Percentiles rank a stretch among this genome's conserved stretches.
These are phyloP conservation scores for Climacium dendroides DNA, from an alignment of 225 moss, liverwort and hornwort genomes.

Conservation along the genomic window DNA sequence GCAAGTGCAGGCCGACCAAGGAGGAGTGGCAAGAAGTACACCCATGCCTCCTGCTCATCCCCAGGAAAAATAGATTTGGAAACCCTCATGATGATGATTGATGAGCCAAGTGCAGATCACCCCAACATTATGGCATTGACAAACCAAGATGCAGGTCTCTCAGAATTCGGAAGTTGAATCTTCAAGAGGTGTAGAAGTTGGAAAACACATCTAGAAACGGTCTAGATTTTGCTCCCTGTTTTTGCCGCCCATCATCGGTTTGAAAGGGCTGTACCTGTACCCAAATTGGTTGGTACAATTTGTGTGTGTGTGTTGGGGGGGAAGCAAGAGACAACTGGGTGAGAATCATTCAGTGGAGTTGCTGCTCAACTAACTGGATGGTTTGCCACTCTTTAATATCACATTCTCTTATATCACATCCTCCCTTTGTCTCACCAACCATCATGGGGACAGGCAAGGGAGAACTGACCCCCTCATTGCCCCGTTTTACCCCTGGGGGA, in stretches of 20 bases:
- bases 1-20: background rate
- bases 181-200: background rate
- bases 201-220: fast-evolving
- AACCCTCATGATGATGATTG: background rate
- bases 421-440: too few relatives aligned
- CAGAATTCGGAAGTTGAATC: background rate
- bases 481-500: too few relatives aligned
- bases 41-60: background rate
- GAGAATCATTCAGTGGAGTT: background rate
- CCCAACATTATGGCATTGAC: background rate
- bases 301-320: too few relatives aligned
- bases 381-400: background rate
- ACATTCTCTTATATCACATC: background rate
- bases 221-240: background rate
- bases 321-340: background rate
- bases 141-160: background rate
- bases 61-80: background rate
- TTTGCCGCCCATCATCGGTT: background rate
- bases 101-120: background rate
- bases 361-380: background rate
- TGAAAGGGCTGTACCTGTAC: background rate
- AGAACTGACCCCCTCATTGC: too few relatives aligned
- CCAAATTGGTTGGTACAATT: background rate
- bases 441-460: too few relatives aligned
- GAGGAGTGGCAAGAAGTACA: background rate